These are phyloP conservation scores for Oxytropis ochrocephala DNA, from an alignment of 306 rosid species.

Conservation along the genomic window DNA sequence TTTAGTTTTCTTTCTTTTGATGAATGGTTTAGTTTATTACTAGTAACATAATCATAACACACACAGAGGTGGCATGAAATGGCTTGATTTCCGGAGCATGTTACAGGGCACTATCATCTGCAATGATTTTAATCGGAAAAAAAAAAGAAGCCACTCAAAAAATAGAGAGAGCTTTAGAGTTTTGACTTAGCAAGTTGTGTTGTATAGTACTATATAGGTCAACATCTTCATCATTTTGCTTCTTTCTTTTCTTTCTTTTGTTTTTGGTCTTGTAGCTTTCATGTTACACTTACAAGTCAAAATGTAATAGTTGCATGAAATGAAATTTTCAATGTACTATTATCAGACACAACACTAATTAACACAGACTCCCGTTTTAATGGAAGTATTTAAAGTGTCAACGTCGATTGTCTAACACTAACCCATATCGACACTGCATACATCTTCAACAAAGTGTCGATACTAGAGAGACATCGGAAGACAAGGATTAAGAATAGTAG, in stretches of 20 bases:
- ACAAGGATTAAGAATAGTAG: no score
- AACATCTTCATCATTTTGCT: slow-evolving; percentile 39
- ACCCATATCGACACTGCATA: no score
- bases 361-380: no score
- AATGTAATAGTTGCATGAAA: background rate
- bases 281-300: background rate
- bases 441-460: no score
- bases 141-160: slow-evolving; percentile 34
- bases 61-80: background rate
- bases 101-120: slow-evolving; percentile 32
- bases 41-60: no score
- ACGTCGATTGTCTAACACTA: no score
- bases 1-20: no score
- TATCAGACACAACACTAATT: no score
- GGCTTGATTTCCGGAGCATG: slow-evolving; percentile 21
- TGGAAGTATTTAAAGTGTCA: no score
- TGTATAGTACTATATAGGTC: slow-evolving; percentile 25
- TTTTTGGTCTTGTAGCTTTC: background rate
- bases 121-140: slow-evolving; percentile 27
- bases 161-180: slow-evolving; percentile 29
- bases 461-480: no score
- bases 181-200: slow-evolving; percentile 22
- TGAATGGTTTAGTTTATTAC: no score
- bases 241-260: background rate
- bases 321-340: background rate